Evolutionary conservation across 2,329 filamentous ascomycete genomes (phyloP), one percentile per base, ranked within the genome.

Genomic region (Lomentospora prolificans): DNA sequence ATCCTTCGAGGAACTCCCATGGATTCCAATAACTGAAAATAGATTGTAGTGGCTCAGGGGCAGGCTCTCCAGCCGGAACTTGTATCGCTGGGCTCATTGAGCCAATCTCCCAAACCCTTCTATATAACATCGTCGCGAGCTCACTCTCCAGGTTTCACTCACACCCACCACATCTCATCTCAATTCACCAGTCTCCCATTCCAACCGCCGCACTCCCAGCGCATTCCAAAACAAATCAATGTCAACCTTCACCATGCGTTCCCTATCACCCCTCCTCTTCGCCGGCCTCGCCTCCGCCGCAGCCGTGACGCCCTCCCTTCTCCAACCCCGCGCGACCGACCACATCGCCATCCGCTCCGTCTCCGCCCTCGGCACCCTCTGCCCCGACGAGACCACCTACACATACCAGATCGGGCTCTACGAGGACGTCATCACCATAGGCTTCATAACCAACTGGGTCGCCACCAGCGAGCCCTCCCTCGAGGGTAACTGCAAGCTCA

Each of bases 391-490:
- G 17, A 25, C 17, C 4, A 48, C 44, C 39, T 53, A 57, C 55
- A 57, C 55, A 19, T 48, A 30, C 27, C 53, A 53, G 41, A 57
- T 57, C 28, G 50, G 52, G 41, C 41, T 39, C 36, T 36, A 54
- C n/a, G 17, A 41, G 31, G 27, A 44, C 30, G 30, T 44, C 24
- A 19, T 44, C 19, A 55, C 51, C 22, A 54, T 51, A 12, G 46
- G 50, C 51, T 44, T 57, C 5, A 51, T 55, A n/a, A 22, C 50
- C 19, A 48, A 55, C 41, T 57, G 52, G 51, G 31, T 48, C 31
- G 44, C 14, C 14, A 51, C 41, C 4, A 41, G 24, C 19, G 51
- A 57, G 9, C 36, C 27, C 25, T 50, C 50, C 51, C 39, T 31
- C 22, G 50, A 54, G 46, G 53, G 33, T 24, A 28, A 22, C 31